Conservation (phyloP, 768 basidiomycete genomes). For the Megacollybia marginata region DNA sequence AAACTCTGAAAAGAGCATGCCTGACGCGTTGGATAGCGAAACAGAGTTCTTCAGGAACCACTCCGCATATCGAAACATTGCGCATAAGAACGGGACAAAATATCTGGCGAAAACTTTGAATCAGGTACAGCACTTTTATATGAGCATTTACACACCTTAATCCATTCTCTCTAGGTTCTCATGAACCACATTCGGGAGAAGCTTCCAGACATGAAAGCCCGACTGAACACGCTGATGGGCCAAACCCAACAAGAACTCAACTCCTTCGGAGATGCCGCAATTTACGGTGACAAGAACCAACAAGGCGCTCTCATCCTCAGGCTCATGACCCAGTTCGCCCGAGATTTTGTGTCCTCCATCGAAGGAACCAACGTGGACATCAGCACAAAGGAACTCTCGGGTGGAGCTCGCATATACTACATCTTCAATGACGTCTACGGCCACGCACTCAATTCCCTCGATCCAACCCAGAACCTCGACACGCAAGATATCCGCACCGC, state of each 20-base stretch:
- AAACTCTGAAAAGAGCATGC: conserved; percentile 77
- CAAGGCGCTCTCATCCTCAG: conserved; percentile 88
- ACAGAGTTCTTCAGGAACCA: conserved; percentile 88
- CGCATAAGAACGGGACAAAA: conserved; percentile 96
- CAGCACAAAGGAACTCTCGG: conserved; percentile 96
- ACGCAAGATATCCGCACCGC: conserved; percentile 96
- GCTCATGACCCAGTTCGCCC: conserved; percentile 97
- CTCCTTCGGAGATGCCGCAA: conserved; percentile 89
- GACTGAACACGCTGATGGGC: conserved; percentile 95
- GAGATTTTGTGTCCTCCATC: conserved; percentile 94
- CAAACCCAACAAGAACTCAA: conserved; percentile 98
- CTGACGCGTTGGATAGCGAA: conserved; percentile 79
- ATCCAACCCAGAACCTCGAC: conserved; percentile 86
- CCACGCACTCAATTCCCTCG: conserved; percentile 80
- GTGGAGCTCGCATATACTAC: conserved; percentile 97
- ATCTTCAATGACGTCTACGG: conserved; percentile 99
- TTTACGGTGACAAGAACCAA: conserved; percentile 86
- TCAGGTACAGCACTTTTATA: conserved; percentile 49
- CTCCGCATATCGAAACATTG: conserved; percentile 88
- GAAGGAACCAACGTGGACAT: conserved; percentile 96
- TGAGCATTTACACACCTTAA: not conserved
- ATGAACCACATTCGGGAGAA: conserved; percentile 99
- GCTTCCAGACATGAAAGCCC: conserved; percentile 98
- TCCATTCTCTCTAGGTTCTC: conserved; percentile 49
- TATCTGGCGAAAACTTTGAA: conserved; percentile 91